Evolutionary conservation across 2,329 filamentous ascomycete genomes (phyloP).

Genomic region (Sporothrix sp.): DNA sequence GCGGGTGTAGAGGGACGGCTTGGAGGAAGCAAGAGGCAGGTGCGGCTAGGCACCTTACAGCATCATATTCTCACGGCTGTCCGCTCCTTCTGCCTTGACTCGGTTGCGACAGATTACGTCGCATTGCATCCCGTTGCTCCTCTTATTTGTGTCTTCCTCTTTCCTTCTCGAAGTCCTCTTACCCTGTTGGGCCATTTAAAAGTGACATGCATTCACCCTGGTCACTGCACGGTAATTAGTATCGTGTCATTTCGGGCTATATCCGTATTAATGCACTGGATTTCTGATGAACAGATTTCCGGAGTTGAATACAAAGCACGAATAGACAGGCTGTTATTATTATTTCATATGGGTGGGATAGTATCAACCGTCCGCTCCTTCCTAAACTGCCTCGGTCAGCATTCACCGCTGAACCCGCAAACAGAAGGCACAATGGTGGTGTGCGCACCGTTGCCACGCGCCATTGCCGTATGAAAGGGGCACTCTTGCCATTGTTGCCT

Average conservation of each 20-base stretch:
- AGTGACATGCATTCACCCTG: neutral
- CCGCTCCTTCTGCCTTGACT: neutral
- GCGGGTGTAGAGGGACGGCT: no score
- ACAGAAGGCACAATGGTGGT: no score
- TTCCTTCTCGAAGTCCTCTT: neutral
- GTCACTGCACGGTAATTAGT: neutral
- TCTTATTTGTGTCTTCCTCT: neutral
- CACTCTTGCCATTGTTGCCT: neutral
- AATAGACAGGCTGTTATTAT: no score
- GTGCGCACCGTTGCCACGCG: neutral
- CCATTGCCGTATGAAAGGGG: neutral
- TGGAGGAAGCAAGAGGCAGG: no score
- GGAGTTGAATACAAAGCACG: no score
- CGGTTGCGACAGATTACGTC: neutral
- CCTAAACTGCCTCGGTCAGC: no score
- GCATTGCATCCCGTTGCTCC: neutral
- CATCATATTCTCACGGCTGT: no score
- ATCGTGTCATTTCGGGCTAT: conserved; percentile 1
- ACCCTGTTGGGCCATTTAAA: neutral
- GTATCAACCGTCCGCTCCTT: no score
- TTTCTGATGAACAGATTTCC: neutral
- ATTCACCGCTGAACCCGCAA: conserved; percentile 2
- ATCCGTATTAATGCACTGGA: conserved; percentile 1
- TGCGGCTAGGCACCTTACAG: no score
- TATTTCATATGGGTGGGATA: no score